Conservation (phyloP, 331 rosid genomes). For the Acacia pycnantha region DNA sequence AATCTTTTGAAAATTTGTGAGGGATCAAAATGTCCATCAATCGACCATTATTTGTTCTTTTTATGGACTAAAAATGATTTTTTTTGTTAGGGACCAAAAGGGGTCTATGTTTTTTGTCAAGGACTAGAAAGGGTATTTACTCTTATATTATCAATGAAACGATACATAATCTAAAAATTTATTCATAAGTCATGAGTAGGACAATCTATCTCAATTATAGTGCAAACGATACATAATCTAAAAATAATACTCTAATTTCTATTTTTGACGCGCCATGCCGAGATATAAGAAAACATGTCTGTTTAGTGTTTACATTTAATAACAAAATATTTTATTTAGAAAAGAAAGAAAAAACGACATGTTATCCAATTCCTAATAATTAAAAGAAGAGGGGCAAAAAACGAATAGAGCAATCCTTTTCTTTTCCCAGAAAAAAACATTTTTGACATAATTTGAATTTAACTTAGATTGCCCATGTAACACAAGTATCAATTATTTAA, state of each 20-base stretch:
- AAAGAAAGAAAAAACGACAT: background rate
- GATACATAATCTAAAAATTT: no score
- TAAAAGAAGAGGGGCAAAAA: no score
- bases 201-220: background rate
- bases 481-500: background rate
- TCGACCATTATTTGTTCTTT: no score
- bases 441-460: background rate
- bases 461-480: background rate
- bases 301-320: background rate
- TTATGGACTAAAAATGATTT: no score
- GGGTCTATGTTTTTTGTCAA: no score
- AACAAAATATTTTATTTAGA: background rate
- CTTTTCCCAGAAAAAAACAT: background rate
- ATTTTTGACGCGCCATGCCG: background rate
- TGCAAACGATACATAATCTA: background rate
- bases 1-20: no score
- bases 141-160: background rate
- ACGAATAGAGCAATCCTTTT: no score
- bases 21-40: no score
- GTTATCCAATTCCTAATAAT: background rate
- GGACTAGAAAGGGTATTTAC: no score
- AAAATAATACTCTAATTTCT: background rate
- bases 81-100: no score
- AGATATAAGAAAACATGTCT: background rate
- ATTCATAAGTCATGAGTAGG: no score